Percentiles rank a stretch among this genome's conserved stretches.
phyloP scores from a whole-genome alignment of 805 yeast species.

The Lipomyces spencermartinsiae region DNA sequence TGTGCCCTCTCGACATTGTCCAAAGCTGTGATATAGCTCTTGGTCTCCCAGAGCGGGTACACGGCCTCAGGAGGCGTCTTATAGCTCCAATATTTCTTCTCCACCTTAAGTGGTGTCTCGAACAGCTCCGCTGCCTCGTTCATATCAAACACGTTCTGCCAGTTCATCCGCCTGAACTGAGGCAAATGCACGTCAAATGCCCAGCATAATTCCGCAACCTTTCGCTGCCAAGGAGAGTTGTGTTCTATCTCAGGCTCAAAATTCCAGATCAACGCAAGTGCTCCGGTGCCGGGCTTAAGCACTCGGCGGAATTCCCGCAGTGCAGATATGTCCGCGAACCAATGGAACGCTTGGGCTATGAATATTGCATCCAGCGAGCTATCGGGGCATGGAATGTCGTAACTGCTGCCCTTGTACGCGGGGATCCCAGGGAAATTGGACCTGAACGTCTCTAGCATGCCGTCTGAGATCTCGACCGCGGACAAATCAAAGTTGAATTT shows the following conservation, averaged over 20 bases:
- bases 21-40: conserved; percentile 60
- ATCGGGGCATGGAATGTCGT: conserved; percentile 55
- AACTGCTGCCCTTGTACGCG: conserved; percentile 52
- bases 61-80: conserved; percentile 48
- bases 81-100: conserved; percentile 45
- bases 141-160: conserved; percentile 53
- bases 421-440: conserved; percentile 55
- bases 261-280: conserved; percentile 66
- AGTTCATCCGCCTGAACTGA: conserved; percentile 58
- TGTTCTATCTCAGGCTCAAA: conserved; percentile 49
- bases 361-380: conserved; percentile 56
- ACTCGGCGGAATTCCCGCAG: conserved; percentile 59
- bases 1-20: conserved; percentile 48
- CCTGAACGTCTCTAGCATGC: conserved; percentile 59
- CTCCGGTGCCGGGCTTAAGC: conserved; percentile 54
- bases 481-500: conserved; percentile 52
- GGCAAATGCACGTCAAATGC: conserved; percentile 56
- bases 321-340: conserved; percentile 63
- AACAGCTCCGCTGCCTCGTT: conserved; percentile 46
- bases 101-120: conserved; percentile 47
- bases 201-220: conserved; percentile 49
- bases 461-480: conserved; percentile 63
- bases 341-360: conserved; percentile 68
- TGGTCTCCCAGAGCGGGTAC: conserved; percentile 59
- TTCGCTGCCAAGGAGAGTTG: conserved; percentile 50